Evolutionary conservation across 257 asterid species (phyloP), one percentile per base, ranked within the genome.

Genomic region (Forsythia viridissima): DNA sequence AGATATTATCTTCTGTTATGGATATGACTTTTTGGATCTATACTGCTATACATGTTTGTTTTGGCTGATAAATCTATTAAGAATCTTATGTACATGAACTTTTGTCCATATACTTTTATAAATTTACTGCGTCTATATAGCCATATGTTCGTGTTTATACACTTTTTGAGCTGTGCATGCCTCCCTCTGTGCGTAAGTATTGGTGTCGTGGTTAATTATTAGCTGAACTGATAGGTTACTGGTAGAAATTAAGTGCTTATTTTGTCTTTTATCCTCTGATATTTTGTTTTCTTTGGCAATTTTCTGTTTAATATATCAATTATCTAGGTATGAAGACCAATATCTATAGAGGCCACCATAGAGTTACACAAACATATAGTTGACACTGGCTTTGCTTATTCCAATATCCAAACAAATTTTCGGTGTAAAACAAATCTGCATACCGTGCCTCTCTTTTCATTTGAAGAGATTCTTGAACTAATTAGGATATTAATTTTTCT

Each of bases 41-140:
- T n/a, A n/a, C n/a, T n/a, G n/a, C n/a, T n/a, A n/a, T 42, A 40
- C 41, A 16, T 70, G 70, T 78, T 82, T 67, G 18, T 48, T 51
- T 38, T 61, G 67, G 72, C 39, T 70, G 74, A 70, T 78, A 16
- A 21, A 4, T 69, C 43, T 57, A 69, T 46, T 78, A 11, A 65
- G 38, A 75, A 20, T 44, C 8, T 30, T 24, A 10, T 34, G 10
- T 51, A 46, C 2, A 21, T 2, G 40, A 20, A 13, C 46, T 37
- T 72, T 46, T 44, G 7, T 46, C 39, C 11, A 24, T 42, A 3
- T 10, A 4, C 16, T 16, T 44, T 18, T 63, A 9, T 16, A 46
- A 51, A 36, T 46, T 46, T 46, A 9, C 73, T 51, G 5, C 24
- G 15, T 44, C 39, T 39, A 77, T 51, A 8, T 76, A 4, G 15